phyloP scores from a whole-genome alignment of 1,139 yeast genomes.

The Candida sojae region DNA sequence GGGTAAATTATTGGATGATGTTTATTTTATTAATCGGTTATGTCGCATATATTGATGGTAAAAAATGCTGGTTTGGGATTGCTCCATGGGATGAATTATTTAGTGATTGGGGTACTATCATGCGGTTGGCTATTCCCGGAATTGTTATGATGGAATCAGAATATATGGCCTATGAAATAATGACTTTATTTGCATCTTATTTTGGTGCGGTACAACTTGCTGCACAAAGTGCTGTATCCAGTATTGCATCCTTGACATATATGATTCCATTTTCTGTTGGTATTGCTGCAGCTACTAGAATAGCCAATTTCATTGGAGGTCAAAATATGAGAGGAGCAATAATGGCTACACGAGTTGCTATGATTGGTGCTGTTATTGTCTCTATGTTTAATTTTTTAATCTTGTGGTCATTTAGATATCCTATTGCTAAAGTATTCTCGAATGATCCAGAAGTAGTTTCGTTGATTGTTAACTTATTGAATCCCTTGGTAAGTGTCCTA shows the following conservation, averaged over 20 bases:
- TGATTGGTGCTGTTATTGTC: slow-evolving; percentile 56
- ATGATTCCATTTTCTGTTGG: slow-evolving; percentile 91
- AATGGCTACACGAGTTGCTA: slow-evolving; percentile 64
- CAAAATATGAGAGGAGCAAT: slow-evolving; percentile 63
- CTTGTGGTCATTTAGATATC: slow-evolving; percentile 51
- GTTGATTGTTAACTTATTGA: slow-evolving; percentile 49
- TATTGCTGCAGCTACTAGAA: slow-evolving; percentile 83
- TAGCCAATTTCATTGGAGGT: slow-evolving; percentile 87
- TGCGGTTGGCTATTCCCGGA: slow-evolving; percentile 68
- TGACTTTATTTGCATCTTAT: slow-evolving; percentile 72
- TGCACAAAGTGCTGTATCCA: slow-evolving; percentile 85
- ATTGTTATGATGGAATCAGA: slow-evolving; percentile 75
- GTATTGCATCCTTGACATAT: slow-evolving; percentile 76
- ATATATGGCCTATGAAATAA: slow-evolving; percentile 69
- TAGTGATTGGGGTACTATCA: slow-evolving; percentile 60
- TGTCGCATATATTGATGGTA: slow-evolving; percentile 60
- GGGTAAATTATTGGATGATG: slow-evolving; percentile 73
- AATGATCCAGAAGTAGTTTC: slow-evolving; percentile 64
- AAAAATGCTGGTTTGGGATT: slow-evolving; percentile 72
- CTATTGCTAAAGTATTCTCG: slow-evolving; percentile 69
- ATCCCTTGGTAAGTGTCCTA: slow-evolving; percentile 70
- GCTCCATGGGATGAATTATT: slow-evolving; percentile 47
- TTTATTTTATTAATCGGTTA: slow-evolving; percentile 53
- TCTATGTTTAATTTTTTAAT: slow-evolving; percentile 59
- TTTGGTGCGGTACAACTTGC: slow-evolving; percentile 84